Evolutionary conservation across 108 stramenopile species (phyloP).

Genomic region (Fistulifera solaris): DNA sequence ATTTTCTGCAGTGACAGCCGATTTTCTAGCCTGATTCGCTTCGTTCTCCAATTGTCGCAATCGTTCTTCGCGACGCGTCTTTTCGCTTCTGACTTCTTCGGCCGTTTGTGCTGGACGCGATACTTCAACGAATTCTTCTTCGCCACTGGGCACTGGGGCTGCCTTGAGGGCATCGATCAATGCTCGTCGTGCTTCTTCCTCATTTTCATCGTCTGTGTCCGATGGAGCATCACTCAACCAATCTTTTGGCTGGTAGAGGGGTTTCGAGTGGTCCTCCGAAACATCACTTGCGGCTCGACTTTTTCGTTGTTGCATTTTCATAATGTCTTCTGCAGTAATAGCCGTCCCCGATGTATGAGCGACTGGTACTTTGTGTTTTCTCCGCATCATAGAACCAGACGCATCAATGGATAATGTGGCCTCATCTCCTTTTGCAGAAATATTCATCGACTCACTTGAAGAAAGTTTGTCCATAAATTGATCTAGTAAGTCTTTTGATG

Average conservation of each 20-base stretch:
- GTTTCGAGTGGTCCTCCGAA: constrained; percentile 1
- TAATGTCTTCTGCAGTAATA: constrained; percentile 31
- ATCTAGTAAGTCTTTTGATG: constrained; percentile 56
- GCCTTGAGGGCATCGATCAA: constrained; percentile 73
- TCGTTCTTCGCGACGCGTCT: constrained; percentile 69
- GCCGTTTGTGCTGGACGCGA: constrained; percentile 22
- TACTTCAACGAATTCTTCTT: constrained; percentile 29
- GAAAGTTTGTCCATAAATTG: constrained; percentile 78
- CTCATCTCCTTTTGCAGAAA: constrained; percentile 18
- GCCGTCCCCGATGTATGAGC: constrained; percentile 23
- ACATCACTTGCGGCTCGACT: constrained; percentile 1
- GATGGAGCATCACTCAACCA: constrained; percentile 57
- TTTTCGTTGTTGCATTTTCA: constrained; percentile 11
- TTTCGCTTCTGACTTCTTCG: constrained; percentile 71
- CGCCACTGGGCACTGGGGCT: constrained; percentile 22
- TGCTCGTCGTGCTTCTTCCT: constrained; percentile 68
- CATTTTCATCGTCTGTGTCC: constrained; percentile 55
- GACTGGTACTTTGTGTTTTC: constrained; percentile 11
- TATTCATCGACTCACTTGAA: constrained; percentile 51
- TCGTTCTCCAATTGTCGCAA: constrained; percentile 52
- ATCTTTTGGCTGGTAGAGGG: constrained; percentile 53
- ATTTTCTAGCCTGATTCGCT: constrained; percentile 48
- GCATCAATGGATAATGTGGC: constrained; percentile 26
- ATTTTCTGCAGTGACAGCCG: constrained; percentile 37
- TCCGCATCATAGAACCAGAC: constrained; percentile 38